Evolutionary conservation across 2,329 filamentous ascomycete species (phyloP).

Genomic region (Microcyclospora tardicrescens): DNA sequence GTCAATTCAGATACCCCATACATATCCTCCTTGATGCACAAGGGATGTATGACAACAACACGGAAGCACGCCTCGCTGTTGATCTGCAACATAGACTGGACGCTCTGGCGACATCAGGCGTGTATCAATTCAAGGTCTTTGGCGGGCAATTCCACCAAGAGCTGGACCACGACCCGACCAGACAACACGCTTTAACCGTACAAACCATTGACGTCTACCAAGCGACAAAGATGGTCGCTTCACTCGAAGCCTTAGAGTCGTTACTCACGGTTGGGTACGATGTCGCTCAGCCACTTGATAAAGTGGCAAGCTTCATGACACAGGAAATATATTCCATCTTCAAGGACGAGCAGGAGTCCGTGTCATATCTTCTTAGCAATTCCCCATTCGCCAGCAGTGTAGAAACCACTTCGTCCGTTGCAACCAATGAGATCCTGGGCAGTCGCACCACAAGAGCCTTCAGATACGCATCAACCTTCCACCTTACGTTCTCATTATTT

Average conservation of each 20-base stretch:
- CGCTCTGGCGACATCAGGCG: too few relatives aligned
- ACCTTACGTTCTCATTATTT: constrained; percentile 91
- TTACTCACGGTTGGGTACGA: constrained; percentile 65
- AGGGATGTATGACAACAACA: constrained; percentile 14
- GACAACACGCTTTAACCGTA: too few relatives aligned
- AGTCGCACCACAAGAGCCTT: constrained; percentile 68
- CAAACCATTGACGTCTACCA: too few relatives aligned
- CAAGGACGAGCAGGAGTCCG: constrained; percentile 74
- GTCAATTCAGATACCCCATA: constrained; percentile 76
- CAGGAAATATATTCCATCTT: constrained; percentile 66
- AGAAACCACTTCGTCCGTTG: constrained; percentile 20
- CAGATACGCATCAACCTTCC: constrained; percentile 87
- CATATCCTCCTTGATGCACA: constrained; percentile 61
- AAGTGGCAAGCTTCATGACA: constrained; percentile 62
- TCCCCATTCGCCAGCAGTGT: constrained; percentile 14
- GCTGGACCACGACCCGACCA: too few relatives aligned
- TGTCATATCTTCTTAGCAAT: constrained; percentile 30
- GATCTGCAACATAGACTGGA: too few relatives aligned
- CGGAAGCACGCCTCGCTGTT: too few relatives aligned
- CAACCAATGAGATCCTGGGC: constrained; percentile 35
- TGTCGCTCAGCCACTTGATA: constrained; percentile 42
- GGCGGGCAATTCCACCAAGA: too few relatives aligned
- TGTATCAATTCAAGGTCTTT: too few relatives aligned
- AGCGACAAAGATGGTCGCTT: too few relatives aligned
- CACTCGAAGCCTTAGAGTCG: constrained; percentile 48